These are phyloP conservation scores for Phytophthora vignae DNA, from an alignment of 352 stramenopile species.

Conservation along the genomic window DNA sequence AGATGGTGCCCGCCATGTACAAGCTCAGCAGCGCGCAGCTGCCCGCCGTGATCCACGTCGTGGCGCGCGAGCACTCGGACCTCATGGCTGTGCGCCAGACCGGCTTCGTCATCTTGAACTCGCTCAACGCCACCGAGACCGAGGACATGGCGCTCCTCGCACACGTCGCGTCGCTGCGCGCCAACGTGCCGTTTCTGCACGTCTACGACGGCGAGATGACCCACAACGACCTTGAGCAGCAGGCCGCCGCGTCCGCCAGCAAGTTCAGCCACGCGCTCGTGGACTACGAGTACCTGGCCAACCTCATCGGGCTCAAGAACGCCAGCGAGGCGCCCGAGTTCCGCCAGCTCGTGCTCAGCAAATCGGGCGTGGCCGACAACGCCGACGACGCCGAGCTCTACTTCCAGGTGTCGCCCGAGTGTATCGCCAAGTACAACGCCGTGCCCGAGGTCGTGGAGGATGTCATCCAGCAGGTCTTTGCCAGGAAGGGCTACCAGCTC, in stretches of 20 bases:
- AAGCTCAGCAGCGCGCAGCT: conserved; percentile 92
- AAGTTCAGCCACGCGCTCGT: conserved; percentile 78
- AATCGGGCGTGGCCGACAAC: conserved; percentile 56
- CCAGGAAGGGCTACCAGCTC: conserved; percentile 86
- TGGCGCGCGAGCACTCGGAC: conserved; percentile 92
- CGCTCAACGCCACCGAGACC: conserved; percentile 86
- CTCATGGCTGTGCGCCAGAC: conserved; percentile 93
- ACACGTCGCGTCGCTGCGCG: conserved; percentile 91
- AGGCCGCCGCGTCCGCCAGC: conserved; percentile 45
- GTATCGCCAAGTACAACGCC: conserved; percentile 84
- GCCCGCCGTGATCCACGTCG: conserved; percentile 91
- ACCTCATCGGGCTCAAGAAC: conserved; percentile 71
- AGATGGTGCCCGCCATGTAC: conserved; percentile 96
- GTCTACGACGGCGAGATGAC: conserved; percentile 94
- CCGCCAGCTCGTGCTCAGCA: conserved; percentile 66
- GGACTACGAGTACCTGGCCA: conserved; percentile 69
- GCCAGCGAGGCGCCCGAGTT: conserved; percentile 59
- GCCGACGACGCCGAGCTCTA: conserved; percentile 89
- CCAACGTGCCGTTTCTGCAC: conserved; percentile 92
- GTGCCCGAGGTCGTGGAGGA: conserved; percentile 75
- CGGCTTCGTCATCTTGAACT: conserved; percentile 91
- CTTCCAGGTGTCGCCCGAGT: conserved; percentile 91
- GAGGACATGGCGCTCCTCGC: conserved; percentile 93
- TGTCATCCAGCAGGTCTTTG: conserved; percentile 83
- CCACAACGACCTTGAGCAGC: conserved; percentile 82